A percentile compares a stretch with the other conserved stretches of the same genome.
phyloP scores from a whole-genome alignment of 305 asterid species.

The Salvia sclarea region DNA sequence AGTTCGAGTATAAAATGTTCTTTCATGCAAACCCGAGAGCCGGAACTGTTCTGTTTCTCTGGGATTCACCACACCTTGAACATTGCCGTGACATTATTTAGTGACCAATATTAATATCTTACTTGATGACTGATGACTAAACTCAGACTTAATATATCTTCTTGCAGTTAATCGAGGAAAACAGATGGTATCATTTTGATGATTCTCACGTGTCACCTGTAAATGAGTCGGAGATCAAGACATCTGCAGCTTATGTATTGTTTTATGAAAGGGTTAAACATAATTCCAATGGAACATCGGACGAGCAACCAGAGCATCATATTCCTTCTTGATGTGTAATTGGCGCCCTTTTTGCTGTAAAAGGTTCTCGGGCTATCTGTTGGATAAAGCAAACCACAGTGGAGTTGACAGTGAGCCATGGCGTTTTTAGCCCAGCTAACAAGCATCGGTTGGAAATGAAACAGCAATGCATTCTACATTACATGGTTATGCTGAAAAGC shows the following conservation, averaged over 20 bases:
- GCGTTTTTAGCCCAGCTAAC: background rate
- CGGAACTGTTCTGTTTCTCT: background rate
- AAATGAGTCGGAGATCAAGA: slow-evolving; percentile 72
- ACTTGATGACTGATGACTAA: background rate
- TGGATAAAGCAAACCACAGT: background rate
- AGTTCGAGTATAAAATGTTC: background rate
- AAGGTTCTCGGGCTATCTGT: slow-evolving; percentile 4
- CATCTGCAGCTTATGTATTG: slow-evolving; percentile 94
- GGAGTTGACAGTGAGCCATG: slow-evolving; percentile 1
- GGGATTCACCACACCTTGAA: background rate
- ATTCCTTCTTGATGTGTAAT: slow-evolving; percentile 32
- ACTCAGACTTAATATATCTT: background rate
- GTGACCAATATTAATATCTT: background rate
- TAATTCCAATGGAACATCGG: slow-evolving; percentile 39
- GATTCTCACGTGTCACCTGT: slow-evolving; percentile 87
- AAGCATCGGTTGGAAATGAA: background rate
- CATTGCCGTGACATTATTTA: background rate
- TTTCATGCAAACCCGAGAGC: background rate
- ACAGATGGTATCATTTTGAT: slow-evolving; percentile 88
- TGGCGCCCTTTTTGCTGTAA: background rate
- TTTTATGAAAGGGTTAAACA: slow-evolving; percentile 74
- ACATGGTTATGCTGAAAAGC: slow-evolving; percentile 2
- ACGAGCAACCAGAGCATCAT: slow-evolving; percentile 47
- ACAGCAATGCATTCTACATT: background rate
- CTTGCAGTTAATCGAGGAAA: slow-evolving; percentile 76